A percentile compares a stretch with the other conserved stretches of the same genome.
Evolutionary conservation across 2,329 filamentous ascomycete genomes (phyloP).

Genomic region (Penicillium sp.): DNA sequence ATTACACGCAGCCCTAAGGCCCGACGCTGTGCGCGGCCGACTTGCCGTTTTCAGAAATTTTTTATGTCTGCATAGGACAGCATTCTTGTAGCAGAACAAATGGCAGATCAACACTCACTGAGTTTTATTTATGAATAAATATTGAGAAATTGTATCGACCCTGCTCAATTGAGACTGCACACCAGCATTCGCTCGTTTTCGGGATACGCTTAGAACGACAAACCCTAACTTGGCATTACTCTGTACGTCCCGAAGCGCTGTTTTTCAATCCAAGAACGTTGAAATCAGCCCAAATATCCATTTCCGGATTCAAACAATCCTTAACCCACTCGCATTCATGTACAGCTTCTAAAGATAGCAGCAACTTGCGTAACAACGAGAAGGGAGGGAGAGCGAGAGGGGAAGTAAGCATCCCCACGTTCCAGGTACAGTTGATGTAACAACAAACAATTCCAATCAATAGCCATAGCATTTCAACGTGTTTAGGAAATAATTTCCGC

Average conservation of each 20-base stretch:
- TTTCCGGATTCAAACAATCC: neutral
- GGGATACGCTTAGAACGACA: neutral
- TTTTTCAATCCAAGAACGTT: neutral
- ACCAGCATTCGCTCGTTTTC: too few relatives aligned
- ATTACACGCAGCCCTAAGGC: too few relatives aligned
- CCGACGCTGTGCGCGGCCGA: neutral
- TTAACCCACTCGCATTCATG: neutral
- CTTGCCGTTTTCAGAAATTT: constrained; percentile 8
- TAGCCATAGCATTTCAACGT: neutral
- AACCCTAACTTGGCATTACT: too few relatives aligned
- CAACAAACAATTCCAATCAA: neutral
- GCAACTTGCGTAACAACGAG: neutral
- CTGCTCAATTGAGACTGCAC: too few relatives aligned
- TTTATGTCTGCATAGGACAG: too few relatives aligned
- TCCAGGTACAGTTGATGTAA: neutral
- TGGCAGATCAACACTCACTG: neutral
- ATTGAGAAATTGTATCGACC: too few relatives aligned
- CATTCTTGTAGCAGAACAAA: neutral
- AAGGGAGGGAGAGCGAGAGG: too few relatives aligned
- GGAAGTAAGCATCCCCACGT: neutral
- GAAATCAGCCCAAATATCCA: neutral
- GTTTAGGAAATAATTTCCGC: neutral
- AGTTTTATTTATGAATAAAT: neutral
- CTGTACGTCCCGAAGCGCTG: too few relatives aligned
- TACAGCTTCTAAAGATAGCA: constrained; percentile 4